These are phyloP conservation scores for Wickerhamia fluorescens DNA, from an alignment of 805 yeast genomes.

Conservation along the genomic window DNA sequence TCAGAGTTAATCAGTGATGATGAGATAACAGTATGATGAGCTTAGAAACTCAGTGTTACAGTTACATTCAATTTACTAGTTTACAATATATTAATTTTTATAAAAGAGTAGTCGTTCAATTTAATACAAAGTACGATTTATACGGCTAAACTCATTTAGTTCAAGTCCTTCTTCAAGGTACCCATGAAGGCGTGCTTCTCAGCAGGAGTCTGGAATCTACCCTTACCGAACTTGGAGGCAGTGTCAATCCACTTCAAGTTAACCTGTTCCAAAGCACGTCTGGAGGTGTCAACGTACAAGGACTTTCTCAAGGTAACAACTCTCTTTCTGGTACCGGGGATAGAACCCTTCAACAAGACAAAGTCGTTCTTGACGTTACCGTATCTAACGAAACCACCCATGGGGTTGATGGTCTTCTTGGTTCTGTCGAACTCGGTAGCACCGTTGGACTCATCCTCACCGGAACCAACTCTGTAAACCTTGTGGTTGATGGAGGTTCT, in stretches of 20 bases:
- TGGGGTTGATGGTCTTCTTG: conserved; percentile 98
- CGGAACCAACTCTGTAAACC: conserved; percentile 98
- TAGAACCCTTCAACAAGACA: conserved; percentile 95
- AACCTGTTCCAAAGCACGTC: conserved; percentile 95
- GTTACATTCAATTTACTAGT: too few species aligned
- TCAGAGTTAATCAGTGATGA: too few species aligned
- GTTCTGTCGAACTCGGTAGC: conserved; percentile 99
- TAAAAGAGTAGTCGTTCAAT: too few species aligned
- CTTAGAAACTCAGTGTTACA: too few species aligned
- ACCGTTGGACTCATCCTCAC: conserved; percentile 88
- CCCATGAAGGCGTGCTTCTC: conserved; percentile 99
- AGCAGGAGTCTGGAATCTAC: conserved; percentile 99
- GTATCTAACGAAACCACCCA: conserved; percentile 99
- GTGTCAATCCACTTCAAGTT: conserved; percentile 99
- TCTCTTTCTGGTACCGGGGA: conserved; percentile 99
- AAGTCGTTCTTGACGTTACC: conserved; percentile 98
- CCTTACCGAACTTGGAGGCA: conserved; percentile 99
- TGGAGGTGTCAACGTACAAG: conserved; percentile 93
- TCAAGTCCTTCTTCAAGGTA: conserved; percentile 97
- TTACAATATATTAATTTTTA: too few species aligned
- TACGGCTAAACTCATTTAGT: too few species aligned
- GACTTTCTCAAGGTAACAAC: conserved; percentile 98
- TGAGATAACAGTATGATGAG: too few species aligned
- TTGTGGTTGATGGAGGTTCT: conserved; percentile 99
- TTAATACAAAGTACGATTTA: too few species aligned